phyloP scores from a whole-genome alignment of 2,329 filamentous ascomycete species.

The Penicillium digitatum region DNA sequence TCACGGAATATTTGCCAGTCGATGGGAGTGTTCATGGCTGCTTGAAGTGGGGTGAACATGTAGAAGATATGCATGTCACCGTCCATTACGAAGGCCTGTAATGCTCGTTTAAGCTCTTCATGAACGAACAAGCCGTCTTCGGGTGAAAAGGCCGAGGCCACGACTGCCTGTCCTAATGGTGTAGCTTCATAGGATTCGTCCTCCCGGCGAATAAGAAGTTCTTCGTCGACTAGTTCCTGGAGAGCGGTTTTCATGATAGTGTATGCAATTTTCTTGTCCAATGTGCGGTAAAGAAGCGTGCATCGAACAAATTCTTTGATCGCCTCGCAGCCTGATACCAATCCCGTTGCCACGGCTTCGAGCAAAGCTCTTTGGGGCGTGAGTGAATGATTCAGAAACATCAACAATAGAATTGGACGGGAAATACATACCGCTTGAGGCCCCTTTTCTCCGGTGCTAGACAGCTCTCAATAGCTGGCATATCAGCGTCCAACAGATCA shows the following conservation, averaged over 20 bases:
- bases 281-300: constrained; percentile 62
- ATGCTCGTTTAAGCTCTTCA: constrained; percentile 62
- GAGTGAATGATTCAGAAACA: background rate
- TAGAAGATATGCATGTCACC: constrained; percentile 77
- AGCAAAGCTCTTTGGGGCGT: constrained; percentile 58
- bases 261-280: constrained; percentile 49
- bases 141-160: constrained; percentile 67
- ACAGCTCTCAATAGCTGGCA: constrained; percentile 67
- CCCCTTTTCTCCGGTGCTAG: constrained; percentile 63
- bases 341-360: constrained; percentile 64
- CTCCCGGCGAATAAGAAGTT: constrained; percentile 53
- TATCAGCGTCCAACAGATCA: constrained; percentile 66
- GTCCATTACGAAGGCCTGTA: constrained; percentile 73
- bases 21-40: constrained; percentile 46
- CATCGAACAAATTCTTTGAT: constrained; percentile 65
- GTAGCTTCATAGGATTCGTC: constrained; percentile 58
- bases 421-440: constrained; percentile 55
- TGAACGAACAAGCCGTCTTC: constrained; percentile 72
- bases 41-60: constrained; percentile 68
- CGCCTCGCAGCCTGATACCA: constrained; percentile 62
- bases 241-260: constrained; percentile 58
- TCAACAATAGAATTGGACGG: background rate
- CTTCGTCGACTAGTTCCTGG: constrained; percentile 52
- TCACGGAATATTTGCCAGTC: constrained; percentile 71
- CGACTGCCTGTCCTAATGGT: constrained; percentile 64